Base-by-base conservation (phyloP, 1,139 yeast species). In the Taphrina flavorubra region DNA sequence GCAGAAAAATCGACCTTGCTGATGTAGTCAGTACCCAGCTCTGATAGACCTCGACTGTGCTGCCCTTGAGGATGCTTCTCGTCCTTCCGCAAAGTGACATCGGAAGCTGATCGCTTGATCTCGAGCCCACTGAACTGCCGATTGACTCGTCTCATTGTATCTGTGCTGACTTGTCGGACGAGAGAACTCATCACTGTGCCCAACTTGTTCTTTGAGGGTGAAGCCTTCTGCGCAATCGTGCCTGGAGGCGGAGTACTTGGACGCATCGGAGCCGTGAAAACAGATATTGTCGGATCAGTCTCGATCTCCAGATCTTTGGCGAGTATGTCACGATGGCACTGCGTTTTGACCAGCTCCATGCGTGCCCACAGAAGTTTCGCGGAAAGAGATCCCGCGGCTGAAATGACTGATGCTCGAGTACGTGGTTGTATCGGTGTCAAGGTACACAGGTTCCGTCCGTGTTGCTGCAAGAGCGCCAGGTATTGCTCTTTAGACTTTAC, bases 341-440 rank as follows among this genome's bases (percentile, higher is more conserved):
- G 75, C 51, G 81, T 78, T 67, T 84, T 79, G 68, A 82, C 80
- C 31, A 81, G 76, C 69, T 86, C 88, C 71, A 82, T 81, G 80
- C 85, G 81, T 55, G 83, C 76, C 85, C 86, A 84, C 69, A 85
- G 86, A 63, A 86, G 75, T 71, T 83, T 81, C 20, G 84, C 81
- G n/a, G 82, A 79, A 69, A 84, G 75, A 68, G 81, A 78, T 51
- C 83, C 82, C 7, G 83, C 81, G 2, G 84, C 80, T 31, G 78
- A 76, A 13, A 80, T 75, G 39, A 87, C 73, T 5, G 78, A 76
- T 25, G 85, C 88, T 58, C 83, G 78, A 0, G 89, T 84, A 65
- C 82, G 82, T 7, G 78, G 78, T 44, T 80, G 80, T 40, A 87
- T 77, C 0, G 91, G 91, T 14, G 87, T 82, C 51, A 85, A 76